phyloP scores from a whole-genome alignment of 2,329 filamentous ascomycete genomes.

The Aspergillus sclerotialis region DNA sequence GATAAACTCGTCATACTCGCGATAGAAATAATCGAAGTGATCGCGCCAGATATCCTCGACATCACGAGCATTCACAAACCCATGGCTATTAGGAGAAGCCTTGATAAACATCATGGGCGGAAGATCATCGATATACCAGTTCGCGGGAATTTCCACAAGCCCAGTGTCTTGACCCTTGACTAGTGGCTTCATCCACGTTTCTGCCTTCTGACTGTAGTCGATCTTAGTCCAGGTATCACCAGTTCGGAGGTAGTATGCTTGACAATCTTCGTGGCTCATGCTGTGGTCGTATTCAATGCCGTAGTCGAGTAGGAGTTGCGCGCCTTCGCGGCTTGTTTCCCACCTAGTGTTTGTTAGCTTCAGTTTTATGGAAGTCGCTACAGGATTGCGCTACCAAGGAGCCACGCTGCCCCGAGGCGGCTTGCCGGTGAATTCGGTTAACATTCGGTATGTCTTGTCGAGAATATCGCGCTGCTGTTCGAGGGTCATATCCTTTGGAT shows the following conservation, averaged over 20 bases:
- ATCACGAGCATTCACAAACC: constrained; percentile 51
- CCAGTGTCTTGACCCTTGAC: constrained; percentile 39
- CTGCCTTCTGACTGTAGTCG: constrained; percentile 32
- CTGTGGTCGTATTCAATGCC: constrained; percentile 41
- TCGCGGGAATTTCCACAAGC: constrained; percentile 38
- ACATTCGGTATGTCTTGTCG: constrained; percentile 67
- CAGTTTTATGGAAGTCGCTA: too few relatives aligned
- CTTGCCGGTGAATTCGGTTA: constrained; percentile 69
- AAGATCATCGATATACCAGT: constrained; percentile 39
- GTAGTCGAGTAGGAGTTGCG: constrained; percentile 37
- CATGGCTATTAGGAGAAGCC: constrained; percentile 44
- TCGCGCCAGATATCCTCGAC: constrained; percentile 58
- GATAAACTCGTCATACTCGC: constrained; percentile 69
- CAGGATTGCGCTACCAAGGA: too few relatives aligned
- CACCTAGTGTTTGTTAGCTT: constrained; percentile 45
- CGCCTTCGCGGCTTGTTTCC: constrained; percentile 63
- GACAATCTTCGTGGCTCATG: constrained; percentile 40
- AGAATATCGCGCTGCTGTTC: constrained; percentile 72
- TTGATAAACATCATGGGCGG: constrained; percentile 43
- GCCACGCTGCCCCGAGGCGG: constrained; percentile 66
- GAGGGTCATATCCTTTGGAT: constrained; percentile 63
- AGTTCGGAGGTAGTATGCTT: constrained; percentile 36
- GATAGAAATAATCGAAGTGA: constrained; percentile 62
- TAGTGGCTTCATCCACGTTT: constrained; percentile 41
- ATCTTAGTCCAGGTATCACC: constrained; percentile 41